A percentile compares a stretch with the other conserved stretches of the same genome.
Conservation (phyloP, 108 stramenopile genomes). For the Fragilaria radians region DNA sequence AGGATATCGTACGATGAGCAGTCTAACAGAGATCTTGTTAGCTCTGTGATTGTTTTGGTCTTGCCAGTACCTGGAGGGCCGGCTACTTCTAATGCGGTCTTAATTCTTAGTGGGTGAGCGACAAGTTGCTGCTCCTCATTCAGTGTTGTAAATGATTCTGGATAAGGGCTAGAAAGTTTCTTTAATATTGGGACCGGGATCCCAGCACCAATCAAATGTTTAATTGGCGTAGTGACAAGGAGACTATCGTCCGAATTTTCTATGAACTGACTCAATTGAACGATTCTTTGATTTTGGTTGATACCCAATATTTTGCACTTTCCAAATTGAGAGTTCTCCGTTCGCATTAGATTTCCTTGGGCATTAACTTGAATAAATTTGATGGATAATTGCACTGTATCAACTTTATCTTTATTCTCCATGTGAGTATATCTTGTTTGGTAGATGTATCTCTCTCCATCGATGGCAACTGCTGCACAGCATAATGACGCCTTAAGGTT, state of each 20-base stretch:
- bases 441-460: constrained; percentile 17
- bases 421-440: constrained; percentile 29
- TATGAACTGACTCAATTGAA: constrained; percentile 25
- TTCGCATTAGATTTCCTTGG: background rate
- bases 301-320: constrained; percentile 17
- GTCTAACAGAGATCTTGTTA: constrained; percentile 28
- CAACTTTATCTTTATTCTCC: too few species aligned
- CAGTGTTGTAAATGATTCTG: constrained; percentile 16
- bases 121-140: constrained; percentile 38
- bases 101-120: constrained; percentile 36
- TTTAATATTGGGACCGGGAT: constrained; percentile 16
- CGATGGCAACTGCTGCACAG: constrained; percentile 34
- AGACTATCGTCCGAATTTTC: constrained; percentile 5
- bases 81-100: constrained; percentile 49
- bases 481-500: constrained; percentile 21
- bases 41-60: constrained; percentile 42
- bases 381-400: too few species aligned
- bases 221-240: constrained; percentile 26
- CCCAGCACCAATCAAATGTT: constrained; percentile 29
- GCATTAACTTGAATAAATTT: background rate
- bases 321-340: background rate
- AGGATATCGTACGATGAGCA: constrained; percentile 28
- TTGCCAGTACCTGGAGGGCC: constrained; percentile 49
- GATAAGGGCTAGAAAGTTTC: constrained; percentile 14
- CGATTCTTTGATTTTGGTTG: constrained; percentile 32